Base-by-base conservation (phyloP, 805 yeast species). In the Saturnispora silvae region DNA sequence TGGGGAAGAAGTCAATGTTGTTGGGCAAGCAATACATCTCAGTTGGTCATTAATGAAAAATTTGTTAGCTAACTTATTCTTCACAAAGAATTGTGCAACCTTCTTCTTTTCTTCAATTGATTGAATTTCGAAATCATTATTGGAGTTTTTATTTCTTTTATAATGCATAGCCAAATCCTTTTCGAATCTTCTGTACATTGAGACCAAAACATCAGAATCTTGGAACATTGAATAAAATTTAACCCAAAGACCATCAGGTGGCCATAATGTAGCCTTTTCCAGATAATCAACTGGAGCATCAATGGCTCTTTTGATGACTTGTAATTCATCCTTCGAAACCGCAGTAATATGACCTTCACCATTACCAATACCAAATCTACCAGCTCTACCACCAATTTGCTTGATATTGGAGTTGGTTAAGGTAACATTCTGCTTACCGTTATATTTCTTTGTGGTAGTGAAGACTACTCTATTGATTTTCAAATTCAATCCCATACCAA, bases 371-470 rank as follows among this genome's bases (percentile, higher is more conserved):
- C 63, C 63, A 44, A 63, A 92, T 43, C 98, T 61, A 2, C 98
- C 98, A 0, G 98, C 98, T 44, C 98, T 67, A 1, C 98, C 98
- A 4, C 92, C 96, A 43, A 92, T 89, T 55, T 92, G 98, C 54
- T 86, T 87, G 20, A 80, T 69, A 39, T 77, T 76, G 0, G 95
- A 80, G 4, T 69, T 59, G 0, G 81, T 63, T 22, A 92, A 55
- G 1, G 53, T 53, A 7, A 56, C 57, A 41, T 64, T 59, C 13
- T 55, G 58, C 11, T 49, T 52, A 5, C 96, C 96, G 52, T 85
- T 73, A 48, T 70, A 87, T 56, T 92, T 92, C 34, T 54, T 54
- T 20, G 71, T 61, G 1, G 78, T 67, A 14, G 81, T 72, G 52
- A 92, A 87, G 1, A 92, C 69, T 4, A 92, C 71, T 42, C 97